Evolutionary conservation across 2,329 filamentous ascomycete genomes (phyloP), one percentile per base, ranked within the genome.

Genomic region (Monilinia polystroma): DNA sequence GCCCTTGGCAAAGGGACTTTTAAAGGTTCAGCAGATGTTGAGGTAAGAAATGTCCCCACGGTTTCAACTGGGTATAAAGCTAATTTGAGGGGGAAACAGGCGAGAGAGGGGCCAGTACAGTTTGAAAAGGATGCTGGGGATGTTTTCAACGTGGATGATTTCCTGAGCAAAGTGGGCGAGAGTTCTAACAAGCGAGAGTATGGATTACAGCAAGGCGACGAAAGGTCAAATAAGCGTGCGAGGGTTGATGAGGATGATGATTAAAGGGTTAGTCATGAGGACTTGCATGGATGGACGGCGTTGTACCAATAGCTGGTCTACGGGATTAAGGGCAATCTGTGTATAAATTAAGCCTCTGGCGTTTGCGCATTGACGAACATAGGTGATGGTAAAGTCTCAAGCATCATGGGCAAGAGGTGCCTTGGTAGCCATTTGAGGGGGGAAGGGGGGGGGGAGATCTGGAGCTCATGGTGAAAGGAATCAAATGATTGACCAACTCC

Each of bases 61-160:
- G 57, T 32, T 26, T 6, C 41, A 26, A 26, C 18, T 51, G 7
- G n/a, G 16, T 20, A 35, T 60, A 20, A 20, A 38, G 59, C 68
- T 73, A 70, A 59, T 51, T 57, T 63, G 20, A 14, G 20, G 52
- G 53, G 26, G 5, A 62, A 57, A 63, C 72, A 90, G 87, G 87
- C 86, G 69, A 87, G 93, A 66, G 91, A 96, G 74, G 95, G 95
- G 6, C 95, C 95, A 0, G 95, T 99, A 38, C 91, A 97, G 78
- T 99, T 99, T 74, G 94, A 98, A 79, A 96, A 94, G 79, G 94
- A 97, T 64, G 85, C 80, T 38, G 80, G 79, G 41, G 94, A 98
- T 79, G 93, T 93, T 0, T 98, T 98, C 78, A 93, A 96, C 60
- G 95, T 98, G 72, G 93, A 96, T 76, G 91, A 91, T 74, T 96